Evolutionary conservation across 495 filamentous ascomycete species (phyloP).

Genomic region (Aspergillus diversus): DNA sequence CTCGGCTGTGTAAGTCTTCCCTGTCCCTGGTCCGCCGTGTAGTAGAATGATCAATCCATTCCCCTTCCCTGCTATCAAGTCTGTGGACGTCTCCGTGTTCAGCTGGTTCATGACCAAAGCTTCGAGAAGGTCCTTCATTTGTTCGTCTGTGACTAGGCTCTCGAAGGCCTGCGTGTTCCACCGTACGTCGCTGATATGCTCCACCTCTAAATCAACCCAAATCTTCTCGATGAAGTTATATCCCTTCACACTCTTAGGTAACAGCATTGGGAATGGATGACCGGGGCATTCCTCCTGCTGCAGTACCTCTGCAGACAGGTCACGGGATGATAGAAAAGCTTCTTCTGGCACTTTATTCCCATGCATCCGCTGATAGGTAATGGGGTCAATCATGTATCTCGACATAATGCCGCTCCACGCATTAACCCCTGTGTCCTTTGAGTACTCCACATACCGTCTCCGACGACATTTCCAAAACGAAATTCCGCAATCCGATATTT

Average conservation of each 20-base stretch:
- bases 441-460: background rate
- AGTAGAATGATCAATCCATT: background rate
- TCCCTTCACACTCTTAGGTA: background rate
- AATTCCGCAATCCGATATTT: background rate
- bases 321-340: background rate
- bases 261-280: background rate
- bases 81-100: background rate
- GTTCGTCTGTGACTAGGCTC: background rate
- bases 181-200: background rate
- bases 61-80: background rate
- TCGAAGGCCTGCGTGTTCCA: conserved; percentile 1
- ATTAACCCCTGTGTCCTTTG: background rate
- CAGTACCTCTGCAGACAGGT: background rate
- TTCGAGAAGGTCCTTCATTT: background rate
- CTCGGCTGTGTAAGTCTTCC: background rate
- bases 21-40: background rate
- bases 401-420: background rate
- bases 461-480: background rate
- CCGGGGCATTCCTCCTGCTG: background rate
- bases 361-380: background rate
- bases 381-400: background rate
- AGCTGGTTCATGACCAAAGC: background rate
- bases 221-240: background rate
- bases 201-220: background rate
- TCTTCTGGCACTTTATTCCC: background rate